Evolutionary conservation across 768 basidiomycete species (phyloP).

Genomic region (Psilocybe cubensis): DNA sequence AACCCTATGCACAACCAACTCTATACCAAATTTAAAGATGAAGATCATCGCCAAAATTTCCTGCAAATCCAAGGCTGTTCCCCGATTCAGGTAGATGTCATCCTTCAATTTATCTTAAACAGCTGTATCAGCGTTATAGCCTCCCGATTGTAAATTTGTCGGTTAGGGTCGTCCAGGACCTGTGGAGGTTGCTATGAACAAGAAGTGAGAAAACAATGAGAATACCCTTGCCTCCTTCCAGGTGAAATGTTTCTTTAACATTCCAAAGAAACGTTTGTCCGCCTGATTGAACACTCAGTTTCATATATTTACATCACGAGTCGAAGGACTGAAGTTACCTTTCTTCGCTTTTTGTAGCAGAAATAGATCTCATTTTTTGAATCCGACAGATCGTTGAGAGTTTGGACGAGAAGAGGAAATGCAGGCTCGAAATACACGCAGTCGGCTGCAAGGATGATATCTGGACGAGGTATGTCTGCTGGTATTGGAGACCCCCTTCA

Average conservation of each 20-base stretch:
- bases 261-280: conserved; percentile 82
- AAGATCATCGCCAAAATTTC: too few relatives aligned
- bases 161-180: conserved; percentile 68
- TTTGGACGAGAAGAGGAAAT: conserved; percentile 85
- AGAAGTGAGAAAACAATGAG: background rate
- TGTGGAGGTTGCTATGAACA: conserved; percentile 26
- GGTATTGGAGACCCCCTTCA: conserved; percentile 71
- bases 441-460: conserved; percentile 87
- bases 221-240: conserved; percentile 59
- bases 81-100: background rate
- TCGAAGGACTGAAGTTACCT: conserved; percentile 45
- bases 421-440: conserved; percentile 96
- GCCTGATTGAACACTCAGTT: conserved; percentile 50
- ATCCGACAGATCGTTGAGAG: conserved; percentile 66
- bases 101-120: conserved; percentile 28
- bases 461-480: conserved; percentile 46
- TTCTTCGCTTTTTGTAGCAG: conserved; percentile 93
- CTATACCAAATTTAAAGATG: background rate
- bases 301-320: background rate
- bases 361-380: conserved; percentile 74
- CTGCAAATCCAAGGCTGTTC: too few relatives aligned
- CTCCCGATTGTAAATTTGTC: conserved; percentile 60
- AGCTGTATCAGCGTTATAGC: conserved; percentile 67
- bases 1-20: background rate
- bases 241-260: conserved; percentile 77